Conservation (phyloP, 371 early-diverging fungal species). For the Chytridium lagenaria region DNA sequence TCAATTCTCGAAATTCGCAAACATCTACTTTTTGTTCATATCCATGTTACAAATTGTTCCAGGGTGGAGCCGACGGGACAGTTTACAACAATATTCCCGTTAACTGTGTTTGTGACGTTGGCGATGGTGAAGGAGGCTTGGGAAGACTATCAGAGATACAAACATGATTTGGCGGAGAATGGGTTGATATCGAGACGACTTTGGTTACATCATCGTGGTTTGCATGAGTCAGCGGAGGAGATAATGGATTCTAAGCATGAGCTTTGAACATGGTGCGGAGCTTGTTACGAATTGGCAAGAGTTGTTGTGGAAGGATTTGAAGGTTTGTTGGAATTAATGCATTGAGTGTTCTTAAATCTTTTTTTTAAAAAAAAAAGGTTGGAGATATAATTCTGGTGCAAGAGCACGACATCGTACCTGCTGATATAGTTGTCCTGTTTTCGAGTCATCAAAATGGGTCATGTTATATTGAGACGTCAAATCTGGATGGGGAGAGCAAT, state of each 20-base stretch:
- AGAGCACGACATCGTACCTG: conserved; percentile 88
- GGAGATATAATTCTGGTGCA: conserved; percentile 90
- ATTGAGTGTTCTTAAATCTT: neutral
- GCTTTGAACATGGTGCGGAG: neutral
- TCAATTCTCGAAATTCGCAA: conserved; percentile 91
- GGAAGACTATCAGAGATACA: conserved; percentile 35
- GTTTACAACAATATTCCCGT: conserved; percentile 39
- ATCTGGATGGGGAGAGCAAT: conserved; percentile 97
- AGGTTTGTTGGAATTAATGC: neutral
- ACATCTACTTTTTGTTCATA: conserved; percentile 86
- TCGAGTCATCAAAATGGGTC: conserved; percentile 74
- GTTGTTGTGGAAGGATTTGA: conserved; percentile 51
- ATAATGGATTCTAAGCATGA: neutral
- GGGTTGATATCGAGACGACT: neutral
- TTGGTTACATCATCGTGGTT: neutral
- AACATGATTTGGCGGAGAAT: conserved; percentile 44
- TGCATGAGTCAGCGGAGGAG: neutral
- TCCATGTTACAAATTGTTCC: conserved; percentile 76
- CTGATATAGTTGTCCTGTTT: conserved; percentile 85
- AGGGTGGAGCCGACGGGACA: conserved; percentile 37
- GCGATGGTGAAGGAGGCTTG: conserved; percentile 45
- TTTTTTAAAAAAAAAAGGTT: conserved; percentile 71
- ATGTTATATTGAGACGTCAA: conserved; percentile 93
- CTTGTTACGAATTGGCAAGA: neutral
- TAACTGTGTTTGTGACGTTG: conserved; percentile 34